Percentiles rank a stretch among this genome's conserved stretches.
Conservation (phyloP, 257 asterid genomes). For the Solanum etuberosum region DNA sequence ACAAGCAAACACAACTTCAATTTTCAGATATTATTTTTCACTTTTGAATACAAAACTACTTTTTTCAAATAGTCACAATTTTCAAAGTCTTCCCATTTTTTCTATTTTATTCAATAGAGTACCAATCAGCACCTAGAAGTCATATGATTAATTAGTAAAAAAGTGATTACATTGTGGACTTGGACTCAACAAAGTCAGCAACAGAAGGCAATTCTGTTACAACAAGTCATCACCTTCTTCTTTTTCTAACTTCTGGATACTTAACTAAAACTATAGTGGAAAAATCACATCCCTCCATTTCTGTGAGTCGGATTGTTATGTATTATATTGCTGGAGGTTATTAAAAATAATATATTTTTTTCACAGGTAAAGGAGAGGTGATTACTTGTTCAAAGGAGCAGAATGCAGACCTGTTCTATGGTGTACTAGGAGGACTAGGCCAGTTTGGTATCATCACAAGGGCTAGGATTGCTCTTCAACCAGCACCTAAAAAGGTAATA, state of each 20-base stretch:
- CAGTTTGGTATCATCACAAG: conserved; percentile 83
- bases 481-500: conserved; percentile 63
- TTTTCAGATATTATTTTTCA: not conserved
- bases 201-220: not conserved
- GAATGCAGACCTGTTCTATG: conserved; percentile 66
- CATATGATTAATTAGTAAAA: not conserved
- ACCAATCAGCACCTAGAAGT: not conserved
- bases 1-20: not conserved
- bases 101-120: not conserved
- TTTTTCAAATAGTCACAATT: not conserved
- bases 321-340: not conserved
- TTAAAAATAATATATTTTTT: not conserved
- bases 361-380: conserved; percentile 72
- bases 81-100: not conserved
- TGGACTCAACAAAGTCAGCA: not conserved
- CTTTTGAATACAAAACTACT: not conserved
- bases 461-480: conserved; percentile 69
- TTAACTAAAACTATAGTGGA: not conserved
- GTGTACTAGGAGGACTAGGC: conserved; percentile 86
- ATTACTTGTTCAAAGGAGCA: conserved; percentile 59
- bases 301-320: not conserved
- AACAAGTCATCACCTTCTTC: not conserved
- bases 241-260: not conserved
- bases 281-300: not conserved
- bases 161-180: not conserved